phyloP scores from a whole-genome alignment of 163 green algal genomes.

The Chlamydomonas reinhardtii region DNA sequence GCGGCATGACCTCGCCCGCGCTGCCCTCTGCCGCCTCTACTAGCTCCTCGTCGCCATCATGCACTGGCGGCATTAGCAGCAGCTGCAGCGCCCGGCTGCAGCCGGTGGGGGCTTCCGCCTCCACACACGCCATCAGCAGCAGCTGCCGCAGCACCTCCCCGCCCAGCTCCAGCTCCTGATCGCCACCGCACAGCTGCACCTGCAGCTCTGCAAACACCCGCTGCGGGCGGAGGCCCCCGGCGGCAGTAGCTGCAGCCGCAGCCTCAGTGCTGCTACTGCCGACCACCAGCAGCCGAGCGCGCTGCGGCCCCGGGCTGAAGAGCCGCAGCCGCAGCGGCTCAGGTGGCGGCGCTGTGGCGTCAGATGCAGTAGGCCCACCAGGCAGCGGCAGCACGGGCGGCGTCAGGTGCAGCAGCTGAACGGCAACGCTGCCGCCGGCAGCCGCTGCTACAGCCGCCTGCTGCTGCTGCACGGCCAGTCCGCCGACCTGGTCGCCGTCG shows the following conservation, averaged over 20 bases:
- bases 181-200: not conserved
- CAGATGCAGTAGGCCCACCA: too few relatives aligned
- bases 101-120: too few relatives aligned
- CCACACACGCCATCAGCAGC: too few relatives aligned
- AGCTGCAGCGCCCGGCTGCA: not conserved
- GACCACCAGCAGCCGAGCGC: not conserved
- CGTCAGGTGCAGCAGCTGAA: not conserved
- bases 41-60: not conserved
- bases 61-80: not conserved
- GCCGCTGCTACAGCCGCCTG: too few relatives aligned
- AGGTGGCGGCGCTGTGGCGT: too few relatives aligned
- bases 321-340: not conserved
- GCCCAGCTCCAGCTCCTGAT: conserved; percentile 1
- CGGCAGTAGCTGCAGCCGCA: too few relatives aligned
- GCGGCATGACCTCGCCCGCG: not conserved
- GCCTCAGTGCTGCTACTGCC: too few relatives aligned
- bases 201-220: not conserved
- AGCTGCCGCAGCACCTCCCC: not conserved
- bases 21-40: not conserved
- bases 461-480: not conserved
- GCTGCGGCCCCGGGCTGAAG: not conserved
- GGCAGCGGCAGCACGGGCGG: not conserved
- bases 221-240: too few relatives aligned
- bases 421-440: too few relatives aligned
- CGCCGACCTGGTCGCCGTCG: not conserved